phyloP scores from a whole-genome alignment of 2,329 filamentous ascomycete species.

The Pseudonectria foliicola region DNA sequence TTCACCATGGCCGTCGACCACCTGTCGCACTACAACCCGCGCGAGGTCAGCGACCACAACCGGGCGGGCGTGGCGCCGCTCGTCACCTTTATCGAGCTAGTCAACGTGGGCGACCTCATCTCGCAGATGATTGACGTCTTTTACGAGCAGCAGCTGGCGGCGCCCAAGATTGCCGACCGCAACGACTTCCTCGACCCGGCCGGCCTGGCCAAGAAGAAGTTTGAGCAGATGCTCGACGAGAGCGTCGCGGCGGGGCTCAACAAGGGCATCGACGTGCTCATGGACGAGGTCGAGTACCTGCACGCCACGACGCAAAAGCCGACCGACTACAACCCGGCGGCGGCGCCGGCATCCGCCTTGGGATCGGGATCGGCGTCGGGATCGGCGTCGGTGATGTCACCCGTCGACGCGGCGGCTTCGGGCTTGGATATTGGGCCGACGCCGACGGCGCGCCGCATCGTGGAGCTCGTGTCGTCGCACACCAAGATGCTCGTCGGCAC shows the following conservation, averaged over 20 bases:
- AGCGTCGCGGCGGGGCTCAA: conserved; percentile 91
- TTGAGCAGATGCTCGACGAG: conserved; percentile 97
- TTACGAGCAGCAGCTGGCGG: conserved; percentile 88
- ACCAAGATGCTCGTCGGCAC: conserved; percentile 89
- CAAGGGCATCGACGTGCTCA: conserved; percentile 95
- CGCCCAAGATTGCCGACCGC: conserved; percentile 74
- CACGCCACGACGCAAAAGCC: conserved; percentile 80
- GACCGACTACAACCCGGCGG: conserved; percentile 79
- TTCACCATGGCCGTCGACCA: conserved; percentile 92
- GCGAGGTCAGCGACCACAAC: conserved; percentile 67
- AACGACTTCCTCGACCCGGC: conserved; percentile 93
- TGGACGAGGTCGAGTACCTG: conserved; percentile 96
- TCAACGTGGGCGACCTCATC: conserved; percentile 96
- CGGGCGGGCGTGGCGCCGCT: conserved; percentile 76
- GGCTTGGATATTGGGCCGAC: conserved; percentile 59
- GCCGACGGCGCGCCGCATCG: conserved; percentile 68
- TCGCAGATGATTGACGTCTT: conserved; percentile 99
- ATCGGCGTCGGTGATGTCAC: conserved; percentile 14
- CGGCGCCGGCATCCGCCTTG: conserved; percentile 10
- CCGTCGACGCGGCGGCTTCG: conserved; percentile 26
- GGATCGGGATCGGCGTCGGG: conserved; percentile 12
- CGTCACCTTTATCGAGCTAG: conserved; percentile 91
- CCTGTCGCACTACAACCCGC: conserved; percentile 83
- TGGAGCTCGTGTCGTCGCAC: conserved; percentile 79
- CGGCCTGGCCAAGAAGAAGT: conserved; percentile 92